phyloP scores from a whole-genome alignment of 2,329 filamentous ascomycete species.

The Dactylellina cionopaga region DNA sequence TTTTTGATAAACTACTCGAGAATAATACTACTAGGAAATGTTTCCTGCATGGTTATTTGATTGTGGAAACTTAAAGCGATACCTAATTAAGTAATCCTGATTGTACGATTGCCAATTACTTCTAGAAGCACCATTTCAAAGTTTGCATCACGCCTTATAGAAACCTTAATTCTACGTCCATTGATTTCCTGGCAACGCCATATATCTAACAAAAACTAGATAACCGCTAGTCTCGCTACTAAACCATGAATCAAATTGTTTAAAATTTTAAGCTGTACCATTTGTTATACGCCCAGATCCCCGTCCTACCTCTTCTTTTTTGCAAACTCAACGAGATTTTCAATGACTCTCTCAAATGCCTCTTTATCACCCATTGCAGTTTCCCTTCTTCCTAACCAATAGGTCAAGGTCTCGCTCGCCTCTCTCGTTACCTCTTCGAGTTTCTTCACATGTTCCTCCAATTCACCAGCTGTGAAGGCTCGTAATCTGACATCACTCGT shows the following conservation, averaged over 20 bases:
- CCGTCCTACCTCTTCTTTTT: conserved; percentile 39
- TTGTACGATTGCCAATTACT: neutral
- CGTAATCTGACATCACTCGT: conserved; percentile 56
- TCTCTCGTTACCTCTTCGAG: conserved; percentile 55
- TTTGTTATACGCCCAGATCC: neutral
- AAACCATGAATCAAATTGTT: too few relatives aligned
- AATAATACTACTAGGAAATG: too few relatives aligned
- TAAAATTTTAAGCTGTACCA: too few relatives aligned
- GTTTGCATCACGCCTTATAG: neutral
- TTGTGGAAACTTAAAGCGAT: too few relatives aligned
- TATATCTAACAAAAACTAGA: conserved; percentile 21
- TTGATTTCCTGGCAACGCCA: conserved; percentile 24
- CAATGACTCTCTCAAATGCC: conserved; percentile 58
- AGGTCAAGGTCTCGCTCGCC: conserved; percentile 56
- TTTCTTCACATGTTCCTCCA: conserved; percentile 55
- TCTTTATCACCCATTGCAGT: conserved; percentile 57
- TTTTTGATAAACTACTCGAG: too few relatives aligned
- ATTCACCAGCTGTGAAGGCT: conserved; percentile 54
- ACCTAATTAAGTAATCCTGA: too few relatives aligned
- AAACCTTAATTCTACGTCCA: conserved; percentile 10
- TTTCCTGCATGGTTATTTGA: too few relatives aligned
- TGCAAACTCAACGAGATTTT: conserved; percentile 58
- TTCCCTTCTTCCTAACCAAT: conserved; percentile 56
- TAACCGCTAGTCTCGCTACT: too few relatives aligned
- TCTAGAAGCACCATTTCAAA: neutral